Percentiles rank a stretch among this genome's conserved stretches.
Conservation (phyloP, 2,329 filamentous ascomycete species). For the Penicillium sp. region DNA sequence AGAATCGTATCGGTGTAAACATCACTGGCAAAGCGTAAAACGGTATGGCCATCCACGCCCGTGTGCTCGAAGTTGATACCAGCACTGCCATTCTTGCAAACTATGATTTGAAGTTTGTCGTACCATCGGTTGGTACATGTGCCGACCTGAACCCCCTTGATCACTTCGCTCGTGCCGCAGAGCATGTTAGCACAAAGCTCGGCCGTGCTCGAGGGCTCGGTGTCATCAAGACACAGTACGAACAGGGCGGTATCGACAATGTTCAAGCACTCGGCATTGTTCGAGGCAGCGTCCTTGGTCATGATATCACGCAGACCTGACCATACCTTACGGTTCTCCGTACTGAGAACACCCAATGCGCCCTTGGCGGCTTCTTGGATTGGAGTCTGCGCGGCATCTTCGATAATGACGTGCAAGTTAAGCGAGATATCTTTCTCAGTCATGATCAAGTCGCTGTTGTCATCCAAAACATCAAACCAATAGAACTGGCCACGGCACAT, state of each 20-base stretch:
- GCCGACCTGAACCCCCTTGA: constrained; percentile 92
- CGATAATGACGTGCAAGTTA: constrained; percentile 89
- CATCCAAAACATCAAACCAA: constrained; percentile 97
- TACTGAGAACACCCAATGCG: constrained; percentile 89
- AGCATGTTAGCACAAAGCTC: constrained; percentile 99
- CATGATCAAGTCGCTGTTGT: constrained; percentile 96
- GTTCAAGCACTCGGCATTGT: constrained; percentile 93
- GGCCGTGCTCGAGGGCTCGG: constrained; percentile 78
- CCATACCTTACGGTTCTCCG: constrained; percentile 96
- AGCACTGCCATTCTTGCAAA: constrained; percentile 97
- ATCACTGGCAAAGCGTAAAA: constrained; percentile 93
- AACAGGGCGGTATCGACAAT: constrained; percentile 96
- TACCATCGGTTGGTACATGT: constrained; percentile 99
- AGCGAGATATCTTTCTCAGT: constrained; percentile 90
- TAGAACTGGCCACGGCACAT: constrained; percentile 96
- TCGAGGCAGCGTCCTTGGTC: constrained; percentile 82
- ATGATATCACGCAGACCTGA: constrained; percentile 87
- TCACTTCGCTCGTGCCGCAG: constrained; percentile 89
- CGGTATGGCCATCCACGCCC: constrained; percentile 95
- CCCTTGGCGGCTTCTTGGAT: constrained; percentile 96
- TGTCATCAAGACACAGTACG: constrained; percentile 89
- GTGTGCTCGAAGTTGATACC: constrained; percentile 99
- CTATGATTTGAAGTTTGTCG: constrained; percentile 98
- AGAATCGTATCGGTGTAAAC: constrained; percentile 98
- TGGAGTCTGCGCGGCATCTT: constrained; percentile 86